Base-by-base conservation (phyloP, 1,284 basidiomycete species). In the Volvariella surrecta region DNA sequence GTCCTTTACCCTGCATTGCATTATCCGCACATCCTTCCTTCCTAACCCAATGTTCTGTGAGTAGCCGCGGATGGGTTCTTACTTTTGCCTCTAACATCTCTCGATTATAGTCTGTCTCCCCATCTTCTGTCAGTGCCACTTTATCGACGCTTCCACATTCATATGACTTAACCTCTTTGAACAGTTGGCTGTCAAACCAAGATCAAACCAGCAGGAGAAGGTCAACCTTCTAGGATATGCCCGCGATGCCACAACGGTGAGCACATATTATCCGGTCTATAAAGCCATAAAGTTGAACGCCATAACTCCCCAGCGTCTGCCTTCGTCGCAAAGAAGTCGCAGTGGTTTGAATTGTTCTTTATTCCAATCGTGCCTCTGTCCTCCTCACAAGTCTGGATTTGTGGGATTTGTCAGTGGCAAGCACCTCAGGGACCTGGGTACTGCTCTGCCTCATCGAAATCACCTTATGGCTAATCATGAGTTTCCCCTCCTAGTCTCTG, bases 301-400 rank as follows among this genome's bases (percentile, higher is more conserved):
- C n/a, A n/a, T n/a, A n/a, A n/a, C n/a, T 31, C 15, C 22, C 4
- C 48, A 71, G 67, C 55, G 39, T 62, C 63, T 19, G 61, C 71
- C 11, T 51, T 65, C 37, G 54, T 58, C 18, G 66, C 64, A 13
- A 71, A 68, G 54, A 62, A 54, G 40, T 66, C 59, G 19, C 61
- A 56, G 19, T 71, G 69, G 70, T 71, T 71, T 50, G 67, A 71
- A 51, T 54, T 72, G 24, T 71, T 67, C 59, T 72, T 62, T 54
- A 54, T 72, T 11, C 70, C 69, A 17, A 48, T 72, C 34, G 50
- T 71, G 39, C 70, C 69, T 10, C 54, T 70, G 39, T 64, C 62
- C n/a, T 61, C 54, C 47, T 64, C 67, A 47, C 62, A 64, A 42
- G 53, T 70, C 38, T 68, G 67, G 63, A 42, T 67, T 20, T 71